A percentile compares a stretch with the other conserved stretches of the same genome.
These are phyloP conservation scores for Typha latifolia DNA, from an alignment of 176 grass and related monocot species.

Conservation along the genomic window DNA sequence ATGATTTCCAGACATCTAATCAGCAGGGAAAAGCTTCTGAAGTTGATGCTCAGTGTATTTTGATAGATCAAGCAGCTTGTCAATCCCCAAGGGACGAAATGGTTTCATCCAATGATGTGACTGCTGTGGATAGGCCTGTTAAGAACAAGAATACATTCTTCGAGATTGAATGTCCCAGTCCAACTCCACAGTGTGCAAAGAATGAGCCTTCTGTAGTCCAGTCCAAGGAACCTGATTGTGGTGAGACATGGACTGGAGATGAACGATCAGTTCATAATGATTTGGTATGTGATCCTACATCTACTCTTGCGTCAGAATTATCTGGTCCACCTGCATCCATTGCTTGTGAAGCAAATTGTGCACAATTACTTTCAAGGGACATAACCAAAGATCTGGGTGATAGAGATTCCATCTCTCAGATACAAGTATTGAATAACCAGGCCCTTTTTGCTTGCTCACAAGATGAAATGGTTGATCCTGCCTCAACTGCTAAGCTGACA, in stretches of 20 bases:
- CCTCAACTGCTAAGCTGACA: slow-evolving; percentile 15
- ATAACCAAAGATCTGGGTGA: slow-evolving; percentile 30
- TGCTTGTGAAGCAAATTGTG: slow-evolving; percentile 27
- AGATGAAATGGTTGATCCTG: slow-evolving; percentile 17
- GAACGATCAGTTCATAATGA: slow-evolving; percentile 27
- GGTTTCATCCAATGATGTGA: neutral
- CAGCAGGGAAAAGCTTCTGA: slow-evolving; percentile 12
- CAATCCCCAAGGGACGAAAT: neutral
- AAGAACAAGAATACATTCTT: slow-evolving; percentile 30
- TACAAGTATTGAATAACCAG: slow-evolving; percentile 20
- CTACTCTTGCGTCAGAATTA: slow-evolving; percentile 24
- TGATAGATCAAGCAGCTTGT: slow-evolving; percentile 1
- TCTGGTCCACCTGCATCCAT: slow-evolving; percentile 28
- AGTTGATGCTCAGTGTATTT: neutral
- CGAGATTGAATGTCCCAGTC: slow-evolving; percentile 40
- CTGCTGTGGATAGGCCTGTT: slow-evolving; percentile 1
- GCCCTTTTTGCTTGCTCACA: slow-evolving; percentile 20
- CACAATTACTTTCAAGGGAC: slow-evolving; percentile 29
- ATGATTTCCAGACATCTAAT: neutral
- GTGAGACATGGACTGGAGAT: slow-evolving; percentile 25
- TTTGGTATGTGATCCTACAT: slow-evolving; percentile 22
- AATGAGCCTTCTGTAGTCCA: slow-evolving; percentile 21
- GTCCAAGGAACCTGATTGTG: slow-evolving; percentile 9
- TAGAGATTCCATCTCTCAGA: slow-evolving; percentile 16
- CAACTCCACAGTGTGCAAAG: slow-evolving; percentile 33